Percentiles rank a stretch among this genome's conserved stretches.
Conservation (phyloP, 306 rosid species). For the Trichosanthes cucumerina region DNA sequence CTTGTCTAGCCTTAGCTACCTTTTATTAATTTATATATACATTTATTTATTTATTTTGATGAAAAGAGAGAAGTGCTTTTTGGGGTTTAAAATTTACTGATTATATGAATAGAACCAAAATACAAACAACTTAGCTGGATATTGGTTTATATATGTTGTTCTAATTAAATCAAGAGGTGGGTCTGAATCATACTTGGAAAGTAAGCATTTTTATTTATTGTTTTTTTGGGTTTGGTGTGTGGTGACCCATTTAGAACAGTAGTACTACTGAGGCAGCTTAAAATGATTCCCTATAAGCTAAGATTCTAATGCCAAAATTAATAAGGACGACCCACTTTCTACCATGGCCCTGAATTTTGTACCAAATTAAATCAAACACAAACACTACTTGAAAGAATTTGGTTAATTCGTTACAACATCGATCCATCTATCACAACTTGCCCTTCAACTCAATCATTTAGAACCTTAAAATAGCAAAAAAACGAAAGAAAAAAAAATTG, state of each 20-base stretch:
- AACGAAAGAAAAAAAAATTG: neutral
- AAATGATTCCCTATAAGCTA: neutral
- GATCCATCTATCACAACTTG: neutral
- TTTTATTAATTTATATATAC: neutral
- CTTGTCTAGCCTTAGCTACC: neutral
- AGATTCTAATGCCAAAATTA: neutral
- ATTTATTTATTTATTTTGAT: neutral
- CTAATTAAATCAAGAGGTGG: neutral
- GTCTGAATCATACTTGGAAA: slow-evolving; percentile 1
- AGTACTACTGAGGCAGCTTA: neutral
- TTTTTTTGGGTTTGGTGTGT: no score
- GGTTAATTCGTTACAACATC: neutral
- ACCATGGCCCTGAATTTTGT: neutral
- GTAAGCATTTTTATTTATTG: neutral
- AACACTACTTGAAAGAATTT: neutral
- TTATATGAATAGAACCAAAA: neutral
- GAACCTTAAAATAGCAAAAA: neutral
- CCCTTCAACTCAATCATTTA: neutral
- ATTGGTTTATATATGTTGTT: neutral
- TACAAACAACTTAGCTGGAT: neutral
- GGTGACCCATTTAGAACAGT: neutral
- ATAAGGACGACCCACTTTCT: neutral
- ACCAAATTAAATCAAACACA: neutral
- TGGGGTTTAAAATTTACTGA: neutral
- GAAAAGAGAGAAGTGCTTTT: neutral